phyloP scores from a whole-genome alignment of 495 filamentous ascomycete species.

The Aspergillus affinis region DNA sequence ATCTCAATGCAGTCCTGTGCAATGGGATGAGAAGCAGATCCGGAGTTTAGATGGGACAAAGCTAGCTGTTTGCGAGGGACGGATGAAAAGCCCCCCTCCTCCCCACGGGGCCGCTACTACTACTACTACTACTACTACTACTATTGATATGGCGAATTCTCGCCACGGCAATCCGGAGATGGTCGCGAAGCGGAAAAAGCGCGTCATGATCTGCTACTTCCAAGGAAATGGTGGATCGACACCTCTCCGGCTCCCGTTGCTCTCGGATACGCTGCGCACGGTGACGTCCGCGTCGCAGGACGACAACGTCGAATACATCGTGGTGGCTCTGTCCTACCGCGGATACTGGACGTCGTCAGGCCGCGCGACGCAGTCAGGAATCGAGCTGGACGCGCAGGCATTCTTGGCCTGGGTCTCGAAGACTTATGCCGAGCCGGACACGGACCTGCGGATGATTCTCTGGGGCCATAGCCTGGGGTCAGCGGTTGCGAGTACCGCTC shows the following conservation, averaged over 20 bases:
- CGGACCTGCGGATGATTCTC: slow-evolving; percentile 53
- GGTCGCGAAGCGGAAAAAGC: slow-evolving; percentile 3
- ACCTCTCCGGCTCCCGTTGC: slow-evolving; percentile 66
- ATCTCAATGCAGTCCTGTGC: slow-evolving; percentile 53
- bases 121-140: not conserved
- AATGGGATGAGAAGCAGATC: slow-evolving; percentile 60
- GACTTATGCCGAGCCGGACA: slow-evolving; percentile 30
- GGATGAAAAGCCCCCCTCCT: slow-evolving; percentile 10
- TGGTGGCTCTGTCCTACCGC: slow-evolving; percentile 70
- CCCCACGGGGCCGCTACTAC: not conserved
- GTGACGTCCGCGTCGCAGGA: slow-evolving; percentile 7
- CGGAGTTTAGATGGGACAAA: slow-evolving; percentile 60
- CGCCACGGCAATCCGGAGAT: not conserved
- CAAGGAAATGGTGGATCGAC: slow-evolving; percentile 48
- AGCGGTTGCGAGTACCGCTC: slow-evolving; percentile 51
- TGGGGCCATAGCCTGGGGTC: slow-evolving; percentile 82
- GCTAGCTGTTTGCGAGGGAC: slow-evolving; percentile 55
- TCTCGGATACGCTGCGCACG: slow-evolving; percentile 51
- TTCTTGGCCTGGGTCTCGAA: slow-evolving; percentile 54
- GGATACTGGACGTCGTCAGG: slow-evolving; percentile 80
- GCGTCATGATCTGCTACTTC: slow-evolving; percentile 39
- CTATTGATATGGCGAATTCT: no score
- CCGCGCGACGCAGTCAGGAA: slow-evolving; percentile 62
- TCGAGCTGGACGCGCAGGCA: slow-evolving; percentile 63
- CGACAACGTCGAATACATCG: slow-evolving; percentile 42